Percentiles rank a stretch among this genome's conserved stretches.
Conservation (phyloP, 2,329 filamentous ascomycete species). For the Fusarium oxysporum region DNA sequence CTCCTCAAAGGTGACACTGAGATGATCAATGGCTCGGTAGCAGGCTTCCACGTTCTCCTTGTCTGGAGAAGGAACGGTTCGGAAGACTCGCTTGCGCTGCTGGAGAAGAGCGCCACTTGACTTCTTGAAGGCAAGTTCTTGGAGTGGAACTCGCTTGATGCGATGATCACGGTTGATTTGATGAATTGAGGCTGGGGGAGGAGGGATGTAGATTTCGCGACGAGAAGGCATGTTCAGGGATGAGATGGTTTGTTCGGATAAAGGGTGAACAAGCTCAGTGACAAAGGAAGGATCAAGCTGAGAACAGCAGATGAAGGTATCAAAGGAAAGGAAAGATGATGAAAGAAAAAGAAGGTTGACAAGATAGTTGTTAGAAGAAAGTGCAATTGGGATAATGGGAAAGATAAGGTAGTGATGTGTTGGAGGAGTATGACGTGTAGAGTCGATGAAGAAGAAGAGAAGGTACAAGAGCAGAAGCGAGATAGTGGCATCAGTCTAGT, state of each 20-base stretch:
- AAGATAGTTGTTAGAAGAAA: not conserved
- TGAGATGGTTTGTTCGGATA: not conserved
- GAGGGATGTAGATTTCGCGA: not conserved
- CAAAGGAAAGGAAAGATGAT: not conserved
- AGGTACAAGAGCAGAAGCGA: not conserved
- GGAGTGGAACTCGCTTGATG: conserved; percentile 44
- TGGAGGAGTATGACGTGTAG: not conserved
- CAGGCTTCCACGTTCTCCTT: conserved; percentile 46
- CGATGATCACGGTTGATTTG: conserved; percentile 10
- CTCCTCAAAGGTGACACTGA: conserved; percentile 9
- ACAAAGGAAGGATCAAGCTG: not conserved
- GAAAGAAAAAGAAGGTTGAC: not conserved
- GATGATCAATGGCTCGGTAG: conserved; percentile 27
- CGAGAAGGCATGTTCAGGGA: conserved; percentile 30
- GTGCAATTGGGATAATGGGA: not conserved
- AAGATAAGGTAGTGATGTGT: not conserved
- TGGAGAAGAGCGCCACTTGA: conserved; percentile 36
- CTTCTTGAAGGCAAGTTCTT: conserved; percentile 42
- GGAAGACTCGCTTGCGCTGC: conserved; percentile 34
- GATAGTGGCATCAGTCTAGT: not conserved
- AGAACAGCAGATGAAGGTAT: not conserved
- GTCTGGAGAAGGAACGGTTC: conserved; percentile 41
- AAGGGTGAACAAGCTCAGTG: not conserved
- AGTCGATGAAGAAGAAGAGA: not conserved
- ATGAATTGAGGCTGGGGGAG: not conserved